Base-by-base conservation (phyloP, 2,329 filamentous ascomycete genomes). In the Xylariaceae sp. region DNA sequence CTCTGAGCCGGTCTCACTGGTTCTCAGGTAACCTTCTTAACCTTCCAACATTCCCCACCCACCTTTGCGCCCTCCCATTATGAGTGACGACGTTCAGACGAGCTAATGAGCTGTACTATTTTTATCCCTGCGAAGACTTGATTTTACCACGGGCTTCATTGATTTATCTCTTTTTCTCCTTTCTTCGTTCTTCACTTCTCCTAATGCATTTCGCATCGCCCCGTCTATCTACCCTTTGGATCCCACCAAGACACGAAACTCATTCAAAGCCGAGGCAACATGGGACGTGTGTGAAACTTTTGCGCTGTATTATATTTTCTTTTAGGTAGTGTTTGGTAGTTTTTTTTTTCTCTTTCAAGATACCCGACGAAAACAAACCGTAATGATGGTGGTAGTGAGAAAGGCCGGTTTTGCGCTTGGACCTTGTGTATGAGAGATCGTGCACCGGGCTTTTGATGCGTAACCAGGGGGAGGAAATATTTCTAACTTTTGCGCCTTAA, bases 1-100 rank as follows among this genome's bases (percentile, higher is more conserved):
- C 23, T 56, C 7, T 41, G 56, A 59, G 59, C 59, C 53, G 59
- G 59, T 41, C 56, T 61, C 56, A 35, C 8, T 41, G 50, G 17
- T 45, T 50, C 35, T 44, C n/a, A 7, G 45, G 17, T 10, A 11
- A 41, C 37, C 8, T 41, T 55, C 50, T 44, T 37, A 49, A 50
- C 52, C 35, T 5, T 35, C 23, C 23, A 30, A 30, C 17, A 18
- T 4, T 5, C 23, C 23, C 23, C 23, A 30, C 23, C 23, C 35
- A 50, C 23, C 44, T 34, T 51, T 53, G 15, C 44, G 11, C 51
- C 35, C 37, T 35, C 48, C 48, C 52, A 41, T 58, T 34, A 58
- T 61, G 59, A 53, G 18, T 58, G 23, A 61, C 30, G 56, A 53
- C 30, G 41, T 52, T 55, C 51, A 47, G 23, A 57, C 13, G 47